Evolutionary conservation across 1,284 basidiomycete genomes (phyloP), one percentile per base, ranked within the genome.

Genomic region (Coniferiporia sulphurascens): DNA sequence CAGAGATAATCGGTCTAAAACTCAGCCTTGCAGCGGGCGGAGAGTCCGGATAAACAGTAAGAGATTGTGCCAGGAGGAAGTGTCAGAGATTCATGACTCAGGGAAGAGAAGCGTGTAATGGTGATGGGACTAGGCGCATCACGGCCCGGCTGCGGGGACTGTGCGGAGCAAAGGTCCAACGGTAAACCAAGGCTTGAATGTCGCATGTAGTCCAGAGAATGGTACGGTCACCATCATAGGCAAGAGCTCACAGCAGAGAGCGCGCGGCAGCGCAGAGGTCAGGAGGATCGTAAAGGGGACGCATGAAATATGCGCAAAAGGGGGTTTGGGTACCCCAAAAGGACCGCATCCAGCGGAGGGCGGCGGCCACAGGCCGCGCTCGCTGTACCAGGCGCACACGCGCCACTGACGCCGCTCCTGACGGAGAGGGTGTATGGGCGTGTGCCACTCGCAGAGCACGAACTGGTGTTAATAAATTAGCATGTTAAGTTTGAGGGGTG

Each of bases 91-190:
- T 48, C 32, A 56, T 48, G 48, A 50, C 34, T 22, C 17, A 50
- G 45, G 19, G 8, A 21, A 55, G 32, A 46, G 48, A 43, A 57
- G 48, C 36, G 34, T 41, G 50, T 10, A 21, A 45, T 48, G 19
- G 38, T 57, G 56, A 43, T 15, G 55, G 22, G 49, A 41, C 32
- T 35, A 34, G 48, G 50, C 8, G 46, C 32, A 49, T 44, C 38
- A 46, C 56, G 56, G 50, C 13, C 56, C 56, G 50, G 55, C 34
- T 43, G 55, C 55, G 55, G 55, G 22, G 22, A 22, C 54, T 48
- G 35, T 36, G 54, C 46, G 46, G 54, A 44, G 46, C 45, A 27
- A 15, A 49, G 32, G 48, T 48, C 32, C 46, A 34, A 32, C 34
- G 54, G 32, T 13, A 13, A 36, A 36, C 12, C 54, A 38, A 32